Conservation (phyloP, 2,329 filamentous ascomycete genomes). For the Pseudogymnoascus sp. region DNA sequence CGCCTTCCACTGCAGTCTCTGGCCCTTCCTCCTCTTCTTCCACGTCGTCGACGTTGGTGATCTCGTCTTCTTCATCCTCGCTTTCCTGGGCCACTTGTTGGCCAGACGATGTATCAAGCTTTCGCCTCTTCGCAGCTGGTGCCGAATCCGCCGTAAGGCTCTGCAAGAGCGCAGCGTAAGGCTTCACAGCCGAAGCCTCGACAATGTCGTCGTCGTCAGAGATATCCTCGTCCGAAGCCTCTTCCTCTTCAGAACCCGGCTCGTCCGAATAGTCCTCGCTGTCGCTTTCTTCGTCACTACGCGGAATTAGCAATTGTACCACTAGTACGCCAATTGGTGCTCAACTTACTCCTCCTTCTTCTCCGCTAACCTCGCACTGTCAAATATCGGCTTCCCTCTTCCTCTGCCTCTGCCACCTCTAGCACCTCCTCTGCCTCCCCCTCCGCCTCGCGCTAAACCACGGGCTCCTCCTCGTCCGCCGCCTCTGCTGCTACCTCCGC, state of each 20-base stretch:
- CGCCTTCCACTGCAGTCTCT: constrained; percentile 27
- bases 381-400: constrained; percentile 36
- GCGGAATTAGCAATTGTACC: constrained; percentile 11
- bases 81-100: constrained; percentile 12
- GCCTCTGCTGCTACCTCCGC: constrained; percentile 22
- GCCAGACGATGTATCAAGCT: constrained; percentile 35
- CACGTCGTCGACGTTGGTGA: constrained; percentile 35
- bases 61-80: constrained; percentile 28
- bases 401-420: constrained; percentile 25
- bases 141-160: constrained; percentile 42
- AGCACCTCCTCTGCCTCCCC: constrained; percentile 21
- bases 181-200: constrained; percentile 33
- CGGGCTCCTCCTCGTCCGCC: constrained; percentile 16
- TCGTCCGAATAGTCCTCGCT: constrained; percentile 31
- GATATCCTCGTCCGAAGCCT: constrained; percentile 38
- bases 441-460: constrained; percentile 30
- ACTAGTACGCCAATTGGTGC: not conserved
- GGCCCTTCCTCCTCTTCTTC: constrained; percentile 44
- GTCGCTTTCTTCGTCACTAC: constrained; percentile 21
- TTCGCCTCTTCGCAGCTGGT: constrained; percentile 49
- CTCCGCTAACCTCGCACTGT: constrained; percentile 39
- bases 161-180: constrained; percentile 52
- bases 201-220: constrained; percentile 36
- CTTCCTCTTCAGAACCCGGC: constrained; percentile 32
- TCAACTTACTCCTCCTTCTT: constrained; percentile 32